Conservation (phyloP, 441 rosid genomes). For the Euphorbia celastroides region DNA sequence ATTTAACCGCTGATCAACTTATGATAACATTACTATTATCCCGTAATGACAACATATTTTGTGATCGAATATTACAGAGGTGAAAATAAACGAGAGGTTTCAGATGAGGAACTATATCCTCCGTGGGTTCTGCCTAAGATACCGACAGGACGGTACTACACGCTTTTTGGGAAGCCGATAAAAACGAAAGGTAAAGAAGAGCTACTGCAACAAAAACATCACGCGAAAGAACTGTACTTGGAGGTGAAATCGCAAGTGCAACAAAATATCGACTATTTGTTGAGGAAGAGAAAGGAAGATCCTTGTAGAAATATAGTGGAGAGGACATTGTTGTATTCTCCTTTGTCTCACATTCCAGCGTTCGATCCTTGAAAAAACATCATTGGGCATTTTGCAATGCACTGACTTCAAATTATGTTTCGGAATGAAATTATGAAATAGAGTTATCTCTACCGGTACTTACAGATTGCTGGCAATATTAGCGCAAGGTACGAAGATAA, state of each 20-base stretch:
- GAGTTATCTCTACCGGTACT: too few relatives aligned
- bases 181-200: conserved; percentile 57
- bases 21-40: not conserved
- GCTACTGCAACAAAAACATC: conserved; percentile 43
- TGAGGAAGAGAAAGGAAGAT: conserved; percentile 76
- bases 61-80: conserved; percentile 32
- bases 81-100: conserved; percentile 54
- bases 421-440: too few relatives aligned
- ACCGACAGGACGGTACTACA: conserved; percentile 62
- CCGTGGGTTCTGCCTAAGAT: conserved; percentile 69
- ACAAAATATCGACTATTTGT: conserved; percentile 53
- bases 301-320: conserved; percentile 63
- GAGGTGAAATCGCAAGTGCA: conserved; percentile 59
- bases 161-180: conserved; percentile 73
- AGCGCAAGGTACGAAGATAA: too few relatives aligned
- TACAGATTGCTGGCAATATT: too few relatives aligned
- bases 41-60: not conserved
- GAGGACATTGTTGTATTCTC: conserved; percentile 38
- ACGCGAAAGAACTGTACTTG: conserved; percentile 52
- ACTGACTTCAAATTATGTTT: too few relatives aligned
- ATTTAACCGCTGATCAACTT: not conserved
- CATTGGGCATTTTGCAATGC: too few relatives aligned
- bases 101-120: conserved; percentile 36
- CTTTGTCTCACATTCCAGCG: conserved; percentile 46
- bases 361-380: conserved; percentile 51